Conservation (phyloP, 1,284 basidiomycete genomes). For the Trichosporon sp. region DNA sequence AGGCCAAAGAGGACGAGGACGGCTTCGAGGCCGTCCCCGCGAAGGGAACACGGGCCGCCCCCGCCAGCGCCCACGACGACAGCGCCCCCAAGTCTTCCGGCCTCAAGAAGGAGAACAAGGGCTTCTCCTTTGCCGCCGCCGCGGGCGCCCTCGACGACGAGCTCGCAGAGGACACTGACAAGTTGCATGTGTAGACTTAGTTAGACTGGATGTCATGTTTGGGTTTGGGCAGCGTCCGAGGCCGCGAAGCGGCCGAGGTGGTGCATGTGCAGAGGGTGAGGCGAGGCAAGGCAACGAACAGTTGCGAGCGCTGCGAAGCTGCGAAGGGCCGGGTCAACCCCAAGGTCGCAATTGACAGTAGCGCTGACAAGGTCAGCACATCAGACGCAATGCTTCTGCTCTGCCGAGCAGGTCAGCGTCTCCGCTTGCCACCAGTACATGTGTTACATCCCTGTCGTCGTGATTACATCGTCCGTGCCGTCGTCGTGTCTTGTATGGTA, state of each 20-base stretch:
- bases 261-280: too few species aligned
- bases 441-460: neutral
- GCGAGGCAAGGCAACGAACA: neutral
- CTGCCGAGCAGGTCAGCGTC: too few species aligned
- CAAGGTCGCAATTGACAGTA: too few species aligned
- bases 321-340: too few species aligned
- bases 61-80: neutral
- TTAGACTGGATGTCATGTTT: conserved; percentile 4
- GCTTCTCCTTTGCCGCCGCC: conserved; percentile 46
- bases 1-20: conserved; percentile 26
- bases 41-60: neutral
- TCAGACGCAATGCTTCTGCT: too few species aligned
- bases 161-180: conserved; percentile 24
- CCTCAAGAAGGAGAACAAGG: conserved; percentile 21
- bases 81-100: conserved; percentile 5
- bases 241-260: too few species aligned
- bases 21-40: conserved; percentile 30
- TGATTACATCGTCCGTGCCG: neutral
- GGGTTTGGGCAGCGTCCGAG: neutral
- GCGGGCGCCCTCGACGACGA: conserved; percentile 30
- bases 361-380: too few species aligned
- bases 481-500: neutral
- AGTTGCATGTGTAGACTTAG: neutral
- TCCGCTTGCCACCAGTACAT: neutral
- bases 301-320: too few species aligned